Percentiles rank a stretch among this genome's conserved stretches.
Evolutionary conservation across 495 filamentous ascomycete species (phyloP).

Genomic region (Aspergillus taichungensis): DNA sequence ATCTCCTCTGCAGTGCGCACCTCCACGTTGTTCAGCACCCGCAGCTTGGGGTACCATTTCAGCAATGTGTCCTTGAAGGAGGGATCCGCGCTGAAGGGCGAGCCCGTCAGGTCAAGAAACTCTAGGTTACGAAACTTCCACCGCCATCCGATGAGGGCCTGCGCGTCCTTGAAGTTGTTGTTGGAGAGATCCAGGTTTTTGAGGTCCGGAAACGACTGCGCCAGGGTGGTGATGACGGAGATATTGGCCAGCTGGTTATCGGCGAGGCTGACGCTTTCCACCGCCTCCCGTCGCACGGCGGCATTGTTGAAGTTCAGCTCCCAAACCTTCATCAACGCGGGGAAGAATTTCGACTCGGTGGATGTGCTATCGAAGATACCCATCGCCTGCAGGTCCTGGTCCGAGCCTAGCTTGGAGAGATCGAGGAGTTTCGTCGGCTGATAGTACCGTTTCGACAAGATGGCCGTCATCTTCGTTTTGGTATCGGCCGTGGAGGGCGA

Average conservation of each 20-base stretch:
- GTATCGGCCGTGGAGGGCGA: constrained; percentile 34
- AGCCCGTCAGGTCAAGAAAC: constrained; percentile 67
- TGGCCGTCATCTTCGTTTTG: constrained; percentile 38
- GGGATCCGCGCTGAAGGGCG: constrained; percentile 57
- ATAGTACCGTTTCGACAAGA: constrained; percentile 70
- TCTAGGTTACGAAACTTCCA: constrained; percentile 67
- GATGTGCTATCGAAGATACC: constrained; percentile 65
- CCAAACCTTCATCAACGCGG: constrained; percentile 75
- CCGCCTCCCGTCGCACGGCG: constrained; percentile 58
- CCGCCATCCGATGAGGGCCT: constrained; percentile 57
- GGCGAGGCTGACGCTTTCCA: constrained; percentile 68
- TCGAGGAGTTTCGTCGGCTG: constrained; percentile 62
- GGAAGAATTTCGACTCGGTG: constrained; percentile 80
- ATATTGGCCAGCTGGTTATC: constrained; percentile 68
- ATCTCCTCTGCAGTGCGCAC: constrained; percentile 63
- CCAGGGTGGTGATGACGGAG: constrained; percentile 57
- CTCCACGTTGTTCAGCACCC: constrained; percentile 59
- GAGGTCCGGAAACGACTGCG: constrained; percentile 68
- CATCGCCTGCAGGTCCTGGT: constrained; percentile 56
- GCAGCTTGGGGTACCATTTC: constrained; percentile 72
- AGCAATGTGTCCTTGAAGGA: constrained; percentile 61
- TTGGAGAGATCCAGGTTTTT: constrained; percentile 77
- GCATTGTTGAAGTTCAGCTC: constrained; percentile 57
- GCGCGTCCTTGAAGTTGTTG: constrained; percentile 60
- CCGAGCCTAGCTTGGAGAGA: constrained; percentile 62